These are phyloP conservation scores for Aspergillus panamensis DNA, from an alignment of 495 filamentous ascomycete species.

Conservation along the genomic window DNA sequence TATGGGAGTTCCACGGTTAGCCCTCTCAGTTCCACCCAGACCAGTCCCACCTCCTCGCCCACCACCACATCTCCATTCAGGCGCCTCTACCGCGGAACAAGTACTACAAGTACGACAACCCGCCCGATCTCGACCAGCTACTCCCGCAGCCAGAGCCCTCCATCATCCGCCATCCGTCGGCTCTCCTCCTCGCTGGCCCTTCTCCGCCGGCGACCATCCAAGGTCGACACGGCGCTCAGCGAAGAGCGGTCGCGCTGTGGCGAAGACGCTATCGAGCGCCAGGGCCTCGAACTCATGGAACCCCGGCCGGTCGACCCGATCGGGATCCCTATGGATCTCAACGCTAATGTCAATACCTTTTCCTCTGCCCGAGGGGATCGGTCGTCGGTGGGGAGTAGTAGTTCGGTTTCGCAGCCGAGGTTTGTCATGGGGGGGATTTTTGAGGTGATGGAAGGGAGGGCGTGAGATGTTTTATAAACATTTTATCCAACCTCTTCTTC, in stretches of 20 bases:
- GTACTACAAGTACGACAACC: no score
- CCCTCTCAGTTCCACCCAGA: constrained; percentile 28
- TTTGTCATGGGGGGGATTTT: constrained; percentile 49
- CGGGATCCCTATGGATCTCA: constrained; percentile 24
- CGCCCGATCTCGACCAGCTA: background rate
- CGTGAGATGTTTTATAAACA: constrained; percentile 23
- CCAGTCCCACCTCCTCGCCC: constrained; percentile 28
- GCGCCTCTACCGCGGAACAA: constrained; percentile 11
- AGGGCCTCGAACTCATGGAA: constrained; percentile 46
- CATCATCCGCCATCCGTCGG: constrained; percentile 35
- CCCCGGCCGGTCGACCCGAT: constrained; percentile 39
- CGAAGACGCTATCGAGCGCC: constrained; percentile 36
- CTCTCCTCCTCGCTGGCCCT: constrained; percentile 34
- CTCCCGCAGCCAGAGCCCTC: constrained; percentile 28
- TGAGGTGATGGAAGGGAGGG: constrained; percentile 47
- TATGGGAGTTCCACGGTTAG: constrained; percentile 19
- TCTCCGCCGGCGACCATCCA: constrained; percentile 41
- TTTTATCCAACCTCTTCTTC: background rate
- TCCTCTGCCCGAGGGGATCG: constrained; percentile 7
- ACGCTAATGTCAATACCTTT: constrained; percentile 18
- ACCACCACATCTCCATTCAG: constrained; percentile 27
- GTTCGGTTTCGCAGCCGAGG: constrained; percentile 25
- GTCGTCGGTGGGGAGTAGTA: constrained; percentile 1
- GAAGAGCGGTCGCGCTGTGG: constrained; percentile 42
- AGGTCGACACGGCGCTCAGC: constrained; percentile 40